Base-by-base conservation (phyloP, 2,329 filamentous ascomycete genomes). In the Phyllosticta citriasiana region DNA sequence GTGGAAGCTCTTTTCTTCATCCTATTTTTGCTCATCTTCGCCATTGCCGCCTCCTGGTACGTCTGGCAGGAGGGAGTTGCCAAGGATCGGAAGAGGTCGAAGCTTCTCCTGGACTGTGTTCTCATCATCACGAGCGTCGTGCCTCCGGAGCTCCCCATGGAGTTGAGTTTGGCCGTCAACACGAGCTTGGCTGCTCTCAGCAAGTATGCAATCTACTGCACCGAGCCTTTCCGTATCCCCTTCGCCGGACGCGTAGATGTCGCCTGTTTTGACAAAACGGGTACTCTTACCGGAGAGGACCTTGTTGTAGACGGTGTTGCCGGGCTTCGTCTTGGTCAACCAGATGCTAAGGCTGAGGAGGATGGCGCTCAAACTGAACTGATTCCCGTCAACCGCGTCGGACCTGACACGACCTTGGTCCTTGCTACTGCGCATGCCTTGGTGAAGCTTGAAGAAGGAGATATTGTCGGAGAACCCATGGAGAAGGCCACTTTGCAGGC, bases 261-360 rank as follows among this genome's bases (percentile, higher is more conserved):
- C 59, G 92, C 94, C 65, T 99, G 94, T 78, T 99, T 99, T 67
- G 94, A 99, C 77, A 99, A 99, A 81, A 99, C 94, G 12, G 94
- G 94, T 66, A 99, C 94, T 1, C 77, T 99, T 63, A 99, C 94
- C 47, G 94, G 94, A 57, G 94, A 99, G 73, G 93, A 99, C 71
- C 80, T 99, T 53, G 91, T 99, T 10, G 94, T 99, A 22, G 93
- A 99, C 72, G 94, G 94, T 69, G 93, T 99, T 73, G 94, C 94
- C 63, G 94, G 94, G 16, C 82, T 97, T 27, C 86, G 84, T 12
- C 81, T 97, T 27, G 87, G 87, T 25, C 81, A 88, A 60, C 73
- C 81, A 27, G 85, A 85, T 33, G 84, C 86, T 14, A 80, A 84
- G 65, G 84, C 82, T 62, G 89, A 92, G 70, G 77, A 84, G 2